Evolutionary conservation across 2,329 filamentous ascomycete species (phyloP), one percentile per base, ranked within the genome.

Genomic region (Microsporum ferrugineum): DNA sequence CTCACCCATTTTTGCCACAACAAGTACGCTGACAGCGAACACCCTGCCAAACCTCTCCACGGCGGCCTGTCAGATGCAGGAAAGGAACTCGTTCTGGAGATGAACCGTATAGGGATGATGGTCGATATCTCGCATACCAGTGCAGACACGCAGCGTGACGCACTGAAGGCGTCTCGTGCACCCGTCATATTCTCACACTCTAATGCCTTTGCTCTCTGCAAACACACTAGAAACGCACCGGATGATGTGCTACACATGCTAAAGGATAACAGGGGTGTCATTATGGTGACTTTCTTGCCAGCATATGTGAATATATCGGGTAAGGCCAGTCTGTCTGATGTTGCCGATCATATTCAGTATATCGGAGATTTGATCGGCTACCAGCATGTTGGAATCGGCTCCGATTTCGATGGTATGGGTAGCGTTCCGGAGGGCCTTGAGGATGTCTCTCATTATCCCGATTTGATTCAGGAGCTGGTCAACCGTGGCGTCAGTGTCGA

Each of bases 1-100:
- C 77, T 97, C 14, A 96, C 89, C 1, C 92, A 95, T 78, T 95
- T 95, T 73, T 96, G 91, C 75, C 89, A 95, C 73, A 97, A 96
- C 75, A 82, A 79, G 57, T 96, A 88, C 72, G 90, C 91, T 57
- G 92, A 96, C 71, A 88, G 91, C 2, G 91, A 91, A 2, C 74
- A 94, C 58, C 61, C 70, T 23, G 59, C 75, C 70, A 39, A 70
- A 43, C 70, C 70, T 31, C 63, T 70, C 23, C 74, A 72, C 78
- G 82, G 62, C 72, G 92, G 92, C 1, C 79, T 97, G 1, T 92
- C 87, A 62, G 77, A 80, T 0, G 80, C 80, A 0, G 92, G 92
- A 3, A 81, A 83, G 58, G 71, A 79, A 10, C 75, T 96, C 0
- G 79, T 97, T 51, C 79, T 79, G 39, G 92, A 97, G 77, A 96